Percentiles rank a stretch among this genome's conserved stretches.
Evolutionary conservation across 106 monocot genomes (phyloP).

Genomic region (Acorus gramineus): DNA sequence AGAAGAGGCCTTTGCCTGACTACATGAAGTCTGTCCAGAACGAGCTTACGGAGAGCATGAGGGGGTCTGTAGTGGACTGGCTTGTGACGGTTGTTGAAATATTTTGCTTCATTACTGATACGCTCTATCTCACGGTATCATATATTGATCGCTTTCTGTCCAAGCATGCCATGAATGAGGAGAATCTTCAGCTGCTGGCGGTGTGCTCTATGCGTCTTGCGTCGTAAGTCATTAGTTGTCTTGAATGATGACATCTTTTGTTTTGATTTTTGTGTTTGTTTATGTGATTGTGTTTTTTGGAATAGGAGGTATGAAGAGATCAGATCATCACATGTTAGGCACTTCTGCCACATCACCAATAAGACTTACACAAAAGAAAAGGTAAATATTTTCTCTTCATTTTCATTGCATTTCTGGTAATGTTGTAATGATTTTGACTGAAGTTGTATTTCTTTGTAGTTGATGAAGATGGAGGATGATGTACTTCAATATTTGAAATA

Average conservation of each 20-base stretch:
- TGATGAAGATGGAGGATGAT: conserved; percentile 65
- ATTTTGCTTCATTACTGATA: conserved; percentile 56
- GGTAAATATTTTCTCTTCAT: conserved; percentile 12
- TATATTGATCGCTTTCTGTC: conserved; percentile 61
- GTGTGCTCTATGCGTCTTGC: conserved; percentile 77
- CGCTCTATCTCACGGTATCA: conserved; percentile 51
- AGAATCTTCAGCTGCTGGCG: conserved; percentile 73
- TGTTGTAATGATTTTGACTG: not conserved
- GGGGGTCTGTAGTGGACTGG: conserved; percentile 82
- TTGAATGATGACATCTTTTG: not conserved
- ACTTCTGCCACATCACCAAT: conserved; percentile 76
- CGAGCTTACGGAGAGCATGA: conserved; percentile 74
- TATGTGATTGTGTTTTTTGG: conserved; percentile 1
- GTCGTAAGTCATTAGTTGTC: conserved; percentile 28
- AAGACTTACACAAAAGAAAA: conserved; percentile 76
- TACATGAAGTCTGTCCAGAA: conserved; percentile 58
- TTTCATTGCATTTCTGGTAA: not conserved
- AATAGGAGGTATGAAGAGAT: conserved; percentile 90
- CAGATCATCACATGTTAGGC: conserved; percentile 55
- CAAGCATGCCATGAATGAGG: conserved; percentile 22
- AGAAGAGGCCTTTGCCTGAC: conserved; percentile 39
- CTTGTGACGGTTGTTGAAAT: conserved; percentile 79
- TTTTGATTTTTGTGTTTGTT: not conserved
- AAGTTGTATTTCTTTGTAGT: conserved; percentile 14
- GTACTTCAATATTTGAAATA: conserved; percentile 58